Evolutionary conservation across 1,284 basidiomycete genomes (phyloP).

Genomic region (Leccinum fallax): DNA sequence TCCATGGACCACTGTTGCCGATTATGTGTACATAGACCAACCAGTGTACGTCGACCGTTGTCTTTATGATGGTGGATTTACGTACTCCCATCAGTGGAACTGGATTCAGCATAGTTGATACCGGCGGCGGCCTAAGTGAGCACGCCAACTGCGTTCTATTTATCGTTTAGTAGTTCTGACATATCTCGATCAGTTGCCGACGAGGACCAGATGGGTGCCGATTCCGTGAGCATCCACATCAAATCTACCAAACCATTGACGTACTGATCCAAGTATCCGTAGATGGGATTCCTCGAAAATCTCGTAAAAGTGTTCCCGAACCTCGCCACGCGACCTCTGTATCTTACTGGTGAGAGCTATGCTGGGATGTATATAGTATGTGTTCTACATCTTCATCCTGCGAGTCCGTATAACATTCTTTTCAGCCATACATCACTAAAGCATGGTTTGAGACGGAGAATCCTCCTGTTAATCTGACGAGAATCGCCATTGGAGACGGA

Average conservation of each 20-base stretch:
- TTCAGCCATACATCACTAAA: conserved; percentile 70
- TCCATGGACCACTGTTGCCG: neutral
- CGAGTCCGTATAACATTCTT: conserved; percentile 2
- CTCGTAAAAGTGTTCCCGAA: too few species aligned
- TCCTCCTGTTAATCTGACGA: conserved; percentile 64
- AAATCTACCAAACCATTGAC: neutral
- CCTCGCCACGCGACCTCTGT: too few species aligned
- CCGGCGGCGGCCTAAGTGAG: neutral
- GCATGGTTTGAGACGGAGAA: conserved; percentile 58
- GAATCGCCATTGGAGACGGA: conserved; percentile 72
- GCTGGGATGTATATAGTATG: conserved; percentile 36
- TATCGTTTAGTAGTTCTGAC: neutral
- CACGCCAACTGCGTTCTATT: neutral
- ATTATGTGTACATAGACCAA: neutral
- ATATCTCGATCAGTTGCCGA: neutral
- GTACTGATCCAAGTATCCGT: neutral
- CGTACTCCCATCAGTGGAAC: too few species aligned
- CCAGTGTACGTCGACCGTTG: neutral
- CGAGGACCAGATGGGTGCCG: neutral
- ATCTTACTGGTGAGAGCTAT: too few species aligned
- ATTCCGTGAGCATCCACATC: neutral
- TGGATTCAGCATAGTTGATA: too few species aligned
- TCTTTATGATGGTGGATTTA: too few species aligned
- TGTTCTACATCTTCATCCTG: neutral
- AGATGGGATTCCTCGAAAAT: neutral